phyloP scores from a whole-genome alignment of 1,139 yeast species.

The Saccharomyces pastorianus region DNA sequence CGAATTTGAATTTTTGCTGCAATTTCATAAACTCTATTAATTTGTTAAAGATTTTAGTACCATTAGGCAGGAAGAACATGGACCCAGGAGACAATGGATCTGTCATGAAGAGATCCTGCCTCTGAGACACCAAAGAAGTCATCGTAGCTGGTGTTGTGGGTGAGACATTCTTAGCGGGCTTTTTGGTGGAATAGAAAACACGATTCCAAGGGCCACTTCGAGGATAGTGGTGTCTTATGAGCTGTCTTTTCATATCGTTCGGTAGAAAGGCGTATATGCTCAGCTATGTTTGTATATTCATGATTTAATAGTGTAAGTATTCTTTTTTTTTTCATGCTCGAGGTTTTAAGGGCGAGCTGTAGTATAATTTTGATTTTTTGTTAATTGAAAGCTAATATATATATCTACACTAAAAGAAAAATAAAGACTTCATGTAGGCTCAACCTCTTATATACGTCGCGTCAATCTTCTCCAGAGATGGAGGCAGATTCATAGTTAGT shows the following conservation, averaged over 20 bases:
- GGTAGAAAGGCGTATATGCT: not conserved
- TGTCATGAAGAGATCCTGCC: slow-evolving; percentile 67
- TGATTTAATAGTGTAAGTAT: not conserved
- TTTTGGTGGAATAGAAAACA: not conserved
- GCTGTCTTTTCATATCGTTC: not conserved
- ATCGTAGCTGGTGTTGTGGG: not conserved
- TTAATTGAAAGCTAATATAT: not conserved
- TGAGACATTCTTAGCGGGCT: slow-evolving; percentile 6
- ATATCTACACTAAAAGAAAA: slow-evolving; percentile 4
- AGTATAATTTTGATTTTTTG: no score
- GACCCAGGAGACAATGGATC: slow-evolving; percentile 83
- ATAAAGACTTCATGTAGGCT: not conserved
- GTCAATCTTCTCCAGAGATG: slow-evolving; percentile 77
- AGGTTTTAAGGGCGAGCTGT: not conserved
- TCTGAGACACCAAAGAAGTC: slow-evolving; percentile 21
- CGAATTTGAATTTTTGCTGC: slow-evolving; percentile 68
- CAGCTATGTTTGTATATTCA: not conserved
- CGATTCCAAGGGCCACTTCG: not conserved
- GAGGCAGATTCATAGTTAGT: slow-evolving; percentile 54
- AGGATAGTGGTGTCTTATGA: not conserved
- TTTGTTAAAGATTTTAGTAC: slow-evolving; percentile 76
- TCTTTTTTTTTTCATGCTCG: not conserved
- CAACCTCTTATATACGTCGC: slow-evolving; percentile 58
- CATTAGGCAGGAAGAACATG: slow-evolving; percentile 83
- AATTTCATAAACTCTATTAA: slow-evolving; percentile 73